Evolutionary conservation across 768 basidiomycete genomes (phyloP).

Genomic region (Collybia sordida): DNA sequence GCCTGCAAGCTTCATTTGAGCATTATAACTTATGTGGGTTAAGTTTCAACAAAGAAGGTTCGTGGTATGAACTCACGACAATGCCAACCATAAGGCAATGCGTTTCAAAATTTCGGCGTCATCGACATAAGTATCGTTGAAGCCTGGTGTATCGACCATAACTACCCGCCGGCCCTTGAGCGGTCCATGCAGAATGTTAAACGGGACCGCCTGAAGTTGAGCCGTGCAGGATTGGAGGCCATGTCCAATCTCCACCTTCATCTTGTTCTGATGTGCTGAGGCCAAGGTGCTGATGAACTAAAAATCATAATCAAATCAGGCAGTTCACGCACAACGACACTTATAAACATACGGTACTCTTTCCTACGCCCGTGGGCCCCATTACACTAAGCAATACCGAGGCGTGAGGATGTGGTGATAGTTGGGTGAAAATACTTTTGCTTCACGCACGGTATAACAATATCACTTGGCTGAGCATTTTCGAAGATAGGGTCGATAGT

Average conservation of each 20-base stretch:
- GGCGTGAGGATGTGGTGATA: neutral
- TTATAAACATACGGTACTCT: slow-evolving; percentile 23
- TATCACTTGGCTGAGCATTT: neutral
- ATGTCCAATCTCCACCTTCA: slow-evolving; percentile 18
- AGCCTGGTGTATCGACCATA: slow-evolving; percentile 17
- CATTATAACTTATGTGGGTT: neutral
- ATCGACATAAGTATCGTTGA: slow-evolving; percentile 11
- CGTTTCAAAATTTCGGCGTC: slow-evolving; percentile 10
- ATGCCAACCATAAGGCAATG: slow-evolving; percentile 9
- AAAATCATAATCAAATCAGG: neutral
- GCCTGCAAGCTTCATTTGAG: slow-evolving; percentile 6
- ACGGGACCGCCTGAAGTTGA: slow-evolving; percentile 15
- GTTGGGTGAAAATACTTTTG: neutral
- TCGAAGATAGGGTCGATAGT: neutral
- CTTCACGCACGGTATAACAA: neutral
- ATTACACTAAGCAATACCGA: slow-evolving; percentile 17
- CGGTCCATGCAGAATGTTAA: neutral
- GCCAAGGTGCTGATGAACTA: slow-evolving; percentile 21
- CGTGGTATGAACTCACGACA: slow-evolving; percentile 6
- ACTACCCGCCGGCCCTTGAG: slow-evolving; percentile 8
- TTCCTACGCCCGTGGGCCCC: slow-evolving; percentile 30
- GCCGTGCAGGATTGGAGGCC: slow-evolving; percentile 21
- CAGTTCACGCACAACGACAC: neutral
- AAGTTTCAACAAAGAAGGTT: neutral
- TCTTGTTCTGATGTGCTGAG: neutral